Evolutionary conservation across 257 asterid genomes (phyloP), one percentile per base, ranked within the genome.

Genomic region (Rauvolfia tetraphylla): DNA sequence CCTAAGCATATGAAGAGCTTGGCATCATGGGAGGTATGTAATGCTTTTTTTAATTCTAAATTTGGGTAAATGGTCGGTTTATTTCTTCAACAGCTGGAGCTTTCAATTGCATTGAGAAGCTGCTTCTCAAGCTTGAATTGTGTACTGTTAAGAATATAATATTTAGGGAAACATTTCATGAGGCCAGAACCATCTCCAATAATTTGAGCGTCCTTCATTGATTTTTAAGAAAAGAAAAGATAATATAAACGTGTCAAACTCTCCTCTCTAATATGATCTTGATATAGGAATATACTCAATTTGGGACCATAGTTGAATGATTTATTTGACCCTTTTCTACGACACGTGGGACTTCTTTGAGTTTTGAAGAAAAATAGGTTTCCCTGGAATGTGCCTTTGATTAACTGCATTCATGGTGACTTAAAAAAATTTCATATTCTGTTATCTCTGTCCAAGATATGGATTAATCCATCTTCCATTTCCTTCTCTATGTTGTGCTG

Each of bases 21-120:
- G 82, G 91, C 83, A 31, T 83, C 97, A 7, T 90, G 97, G 97
- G 91, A 94, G 98, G 98, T 94, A 83, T 36, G 83, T 25, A 41
- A 34, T 69, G 68, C 36, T 39, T 81, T 79, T 56, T 68, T 56
- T 68, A 38, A 15, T 65, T 57, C 41, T 34, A 48, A 38, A 57
- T 66, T 46, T 25, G n/a, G n/a, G 23, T 73, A 53, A 54, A 23
- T 54, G 20, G 22, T 9, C 17, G 66, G 33, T 23, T 36, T 51
- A 29, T 73, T 7, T 57, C 23, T 5, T 42, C 73, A 54, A 17
- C 53, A 53, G 20, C 18, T 39, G 44, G 23, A 69, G 61, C 53
- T 70, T 27, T 33, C 36, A 49, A 20, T 70, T 77, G n/a, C 20
- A 38, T 42, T 7, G 18, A 33, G 7, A 42, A 5, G 38, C 68